Conservation (phyloP, 306 rosid genomes). For the Rubus parviflorus region DNA sequence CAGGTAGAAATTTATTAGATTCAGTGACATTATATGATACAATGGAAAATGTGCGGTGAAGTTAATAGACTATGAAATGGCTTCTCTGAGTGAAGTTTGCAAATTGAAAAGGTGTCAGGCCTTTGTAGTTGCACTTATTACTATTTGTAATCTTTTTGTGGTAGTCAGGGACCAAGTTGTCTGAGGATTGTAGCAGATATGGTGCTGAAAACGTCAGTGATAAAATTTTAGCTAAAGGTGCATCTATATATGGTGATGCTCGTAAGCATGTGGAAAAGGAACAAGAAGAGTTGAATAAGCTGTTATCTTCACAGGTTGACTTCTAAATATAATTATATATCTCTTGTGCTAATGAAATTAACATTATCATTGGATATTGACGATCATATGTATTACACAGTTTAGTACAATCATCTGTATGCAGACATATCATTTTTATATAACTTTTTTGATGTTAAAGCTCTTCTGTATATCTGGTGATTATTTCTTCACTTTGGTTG, state of each 20-base stretch:
- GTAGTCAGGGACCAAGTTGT: conserved; percentile 91
- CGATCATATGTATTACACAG: not conserved
- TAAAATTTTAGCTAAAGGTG: conserved; percentile 83
- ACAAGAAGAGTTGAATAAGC: conserved; percentile 77
- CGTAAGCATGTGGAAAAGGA: conserved; percentile 96
- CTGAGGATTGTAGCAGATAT: conserved; percentile 95
- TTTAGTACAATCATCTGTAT: not conserved
- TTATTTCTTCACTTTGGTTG: conserved; percentile 7
- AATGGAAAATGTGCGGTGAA: conserved; percentile 2
- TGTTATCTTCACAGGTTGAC: conserved; percentile 76
- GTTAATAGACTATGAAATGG: conserved; percentile 10
- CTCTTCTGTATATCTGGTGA: not conserved
- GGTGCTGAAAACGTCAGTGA: conserved; percentile 85
- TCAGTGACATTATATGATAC: not conserved
- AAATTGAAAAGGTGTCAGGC: conserved; percentile 7
- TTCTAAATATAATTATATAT: conserved; percentile 7
- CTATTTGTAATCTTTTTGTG: conserved; percentile 32
- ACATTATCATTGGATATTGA: not conserved
- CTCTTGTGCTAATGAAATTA: not conserved
- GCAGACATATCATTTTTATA: not conserved
- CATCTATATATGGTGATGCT: conserved; percentile 93
- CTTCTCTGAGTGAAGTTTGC: conserved; percentile 9
- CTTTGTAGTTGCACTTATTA: conserved; percentile 18
- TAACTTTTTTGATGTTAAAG: not conserved
- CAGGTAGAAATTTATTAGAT: conserved; percentile 57